Evolutionary conservation across 192 early-diverging fungal species (phyloP).

Genomic region (Backusella mclennaniae): DNA sequence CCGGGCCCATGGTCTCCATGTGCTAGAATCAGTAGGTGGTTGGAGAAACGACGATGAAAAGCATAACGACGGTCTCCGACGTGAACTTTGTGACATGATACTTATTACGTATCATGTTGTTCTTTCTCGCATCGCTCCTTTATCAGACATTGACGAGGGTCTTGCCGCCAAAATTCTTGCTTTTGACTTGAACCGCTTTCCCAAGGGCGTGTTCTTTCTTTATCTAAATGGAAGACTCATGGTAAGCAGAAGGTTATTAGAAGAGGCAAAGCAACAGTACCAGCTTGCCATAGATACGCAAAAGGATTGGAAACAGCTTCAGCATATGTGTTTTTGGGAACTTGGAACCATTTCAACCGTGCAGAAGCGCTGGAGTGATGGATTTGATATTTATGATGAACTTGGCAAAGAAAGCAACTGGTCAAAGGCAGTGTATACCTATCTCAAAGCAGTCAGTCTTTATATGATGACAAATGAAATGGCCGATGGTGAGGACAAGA

Average conservation of each 20-base stretch:
- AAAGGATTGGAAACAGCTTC: slow-evolving; percentile 72
- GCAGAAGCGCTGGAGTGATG: slow-evolving; percentile 58
- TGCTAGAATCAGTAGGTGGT: slow-evolving; percentile 70
- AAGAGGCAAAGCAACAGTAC: slow-evolving; percentile 61
- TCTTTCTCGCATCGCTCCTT: slow-evolving; percentile 65
- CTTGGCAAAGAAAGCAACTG: slow-evolving; percentile 81
- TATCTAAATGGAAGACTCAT: slow-evolving; percentile 65
- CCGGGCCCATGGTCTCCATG: slow-evolving; percentile 68
- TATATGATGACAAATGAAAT: slow-evolving; percentile 33
- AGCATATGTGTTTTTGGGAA: slow-evolving; percentile 86
- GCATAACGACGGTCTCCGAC: slow-evolving; percentile 59
- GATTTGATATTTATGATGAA: slow-evolving; percentile 58
- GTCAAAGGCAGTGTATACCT: slow-evolving; percentile 83
- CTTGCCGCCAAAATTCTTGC: slow-evolving; percentile 61
- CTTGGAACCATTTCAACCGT: slow-evolving; percentile 65
- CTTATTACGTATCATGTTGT: slow-evolving; percentile 77
- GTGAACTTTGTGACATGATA: slow-evolving; percentile 74
- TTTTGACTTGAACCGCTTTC: slow-evolving; percentile 52
- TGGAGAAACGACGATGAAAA: slow-evolving; percentile 46
- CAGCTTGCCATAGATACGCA: slow-evolving; percentile 52
- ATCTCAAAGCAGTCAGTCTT: slow-evolving; percentile 64
- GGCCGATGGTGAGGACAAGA: slow-evolving; percentile 35
- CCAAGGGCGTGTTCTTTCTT: slow-evolving; percentile 71
- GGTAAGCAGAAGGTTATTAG: slow-evolving; percentile 54
- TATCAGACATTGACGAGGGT: slow-evolving; percentile 65